A percentile compares a stretch with the other conserved stretches of the same genome.
phyloP scores from a whole-genome alignment of 1,139 yeast species.

The Groenewaldozyma auringiensis region DNA sequence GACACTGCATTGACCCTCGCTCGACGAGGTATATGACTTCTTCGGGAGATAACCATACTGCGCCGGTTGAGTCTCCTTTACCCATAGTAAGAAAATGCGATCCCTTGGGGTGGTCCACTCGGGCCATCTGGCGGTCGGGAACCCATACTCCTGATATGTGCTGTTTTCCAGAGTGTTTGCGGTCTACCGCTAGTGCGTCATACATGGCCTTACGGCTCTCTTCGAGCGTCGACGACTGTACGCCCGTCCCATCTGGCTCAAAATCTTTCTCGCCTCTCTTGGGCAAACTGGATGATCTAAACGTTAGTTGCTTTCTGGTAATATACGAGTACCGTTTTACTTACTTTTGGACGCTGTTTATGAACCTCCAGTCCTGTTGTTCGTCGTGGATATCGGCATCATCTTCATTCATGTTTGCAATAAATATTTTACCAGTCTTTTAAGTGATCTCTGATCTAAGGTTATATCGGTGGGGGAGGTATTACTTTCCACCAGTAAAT shows the following conservation, averaged over 20 bases:
- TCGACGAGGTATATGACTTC: constrained; percentile 75
- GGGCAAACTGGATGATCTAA: constrained; percentile 34
- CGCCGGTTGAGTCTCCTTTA: constrained; percentile 40
- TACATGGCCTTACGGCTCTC: constrained; percentile 68
- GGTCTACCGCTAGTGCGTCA: constrained; percentile 48
- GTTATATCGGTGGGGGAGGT: no score
- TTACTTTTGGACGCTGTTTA: constrained; percentile 22
- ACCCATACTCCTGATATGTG: constrained; percentile 41
- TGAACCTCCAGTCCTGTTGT: constrained; percentile 59
- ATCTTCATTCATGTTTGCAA: constrained; percentile 6
- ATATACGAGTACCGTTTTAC: constrained; percentile 2
- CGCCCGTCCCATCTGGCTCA: constrained; percentile 70
- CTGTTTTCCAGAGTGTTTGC: constrained; percentile 47
- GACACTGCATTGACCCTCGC: constrained; percentile 69
- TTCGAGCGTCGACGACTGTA: constrained; percentile 47
- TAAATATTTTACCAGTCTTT: no score
- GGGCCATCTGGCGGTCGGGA: constrained; percentile 35
- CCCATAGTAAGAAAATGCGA: constrained; percentile 73
- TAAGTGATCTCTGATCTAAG: no score
- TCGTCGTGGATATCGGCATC: constrained; percentile 48
- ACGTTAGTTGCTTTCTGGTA: background rate
- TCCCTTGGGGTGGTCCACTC: constrained; percentile 59
- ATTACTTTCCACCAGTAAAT: no score
- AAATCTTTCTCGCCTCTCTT: constrained; percentile 80
- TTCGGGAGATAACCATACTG: constrained; percentile 48